These are phyloP conservation scores for Pseudogymnoascus sp. DNA, from an alignment of 2,329 filamentous ascomycete species.

Conservation along the genomic window DNA sequence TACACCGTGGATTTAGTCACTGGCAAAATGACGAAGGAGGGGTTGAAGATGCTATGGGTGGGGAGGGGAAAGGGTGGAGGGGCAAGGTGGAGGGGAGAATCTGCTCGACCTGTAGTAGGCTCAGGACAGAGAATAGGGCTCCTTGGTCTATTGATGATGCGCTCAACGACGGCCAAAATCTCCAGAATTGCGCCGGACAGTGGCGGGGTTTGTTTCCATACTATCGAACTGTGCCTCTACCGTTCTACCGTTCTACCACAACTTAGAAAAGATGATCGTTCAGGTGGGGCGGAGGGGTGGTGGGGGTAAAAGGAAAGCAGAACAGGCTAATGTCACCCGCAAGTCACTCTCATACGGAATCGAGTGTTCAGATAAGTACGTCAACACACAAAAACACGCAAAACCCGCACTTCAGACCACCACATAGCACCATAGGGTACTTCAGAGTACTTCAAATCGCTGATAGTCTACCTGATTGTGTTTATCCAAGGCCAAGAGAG, in stretches of 20 bases:
- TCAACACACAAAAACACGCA: neutral
- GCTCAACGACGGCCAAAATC: neutral
- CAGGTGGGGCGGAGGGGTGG: slow-evolving; percentile 6
- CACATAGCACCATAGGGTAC: neutral
- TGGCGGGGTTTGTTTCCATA: neutral
- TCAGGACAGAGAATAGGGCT: neutral
- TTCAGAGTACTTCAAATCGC: neutral
- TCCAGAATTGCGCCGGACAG: neutral
- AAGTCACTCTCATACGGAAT: neutral
- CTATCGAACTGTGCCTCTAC: neutral
- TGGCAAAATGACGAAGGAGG: slow-evolving; percentile 7
- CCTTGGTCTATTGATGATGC: neutral
- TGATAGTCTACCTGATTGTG: neutral
- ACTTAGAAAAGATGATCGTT: neutral
- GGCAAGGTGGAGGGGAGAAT: neutral
- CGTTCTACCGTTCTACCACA: neutral
- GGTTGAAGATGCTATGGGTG: neutral
- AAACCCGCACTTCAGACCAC: neutral
- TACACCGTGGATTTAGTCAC: neutral
- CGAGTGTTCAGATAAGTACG: neutral
- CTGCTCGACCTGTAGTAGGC: neutral
- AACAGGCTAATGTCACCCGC: slow-evolving; percentile 1
- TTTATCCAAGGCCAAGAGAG: neutral
- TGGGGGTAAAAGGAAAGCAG: neutral
- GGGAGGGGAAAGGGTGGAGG: neutral